Evolutionary conservation across 2,329 filamentous ascomycete species (phyloP).

Genomic region (Triangularia setosa): DNA sequence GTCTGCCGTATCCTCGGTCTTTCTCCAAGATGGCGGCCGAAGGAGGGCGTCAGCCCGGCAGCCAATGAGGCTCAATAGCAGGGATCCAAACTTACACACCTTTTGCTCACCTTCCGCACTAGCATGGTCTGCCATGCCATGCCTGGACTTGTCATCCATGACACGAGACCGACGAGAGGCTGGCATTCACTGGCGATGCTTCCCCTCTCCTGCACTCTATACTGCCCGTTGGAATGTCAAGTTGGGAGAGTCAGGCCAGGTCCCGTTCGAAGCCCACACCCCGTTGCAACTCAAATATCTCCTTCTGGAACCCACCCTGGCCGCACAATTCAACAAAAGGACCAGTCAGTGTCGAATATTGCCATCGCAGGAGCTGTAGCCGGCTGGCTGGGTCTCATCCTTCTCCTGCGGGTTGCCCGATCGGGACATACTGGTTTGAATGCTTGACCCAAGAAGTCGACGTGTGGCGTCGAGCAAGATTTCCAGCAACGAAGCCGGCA

Average conservation of each 20-base stretch:
- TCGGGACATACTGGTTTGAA: conserved; percentile 15
- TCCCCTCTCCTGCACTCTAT: conserved; percentile 20
- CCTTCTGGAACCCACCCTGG: conserved; percentile 10
- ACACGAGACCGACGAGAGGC: conserved; percentile 19
- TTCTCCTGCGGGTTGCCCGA: conserved; percentile 22
- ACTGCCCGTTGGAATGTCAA: conserved; percentile 20
- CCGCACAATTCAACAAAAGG: conserved; percentile 3
- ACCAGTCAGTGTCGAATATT: not conserved
- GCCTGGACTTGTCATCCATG: conserved; percentile 19
- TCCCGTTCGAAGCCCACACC: no score
- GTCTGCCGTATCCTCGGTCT: conserved; percentile 15
- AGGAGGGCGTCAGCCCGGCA: conserved; percentile 22
- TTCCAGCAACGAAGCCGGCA: conserved; percentile 11
- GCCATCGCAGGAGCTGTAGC: not conserved
- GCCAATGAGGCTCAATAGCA: conserved; percentile 29
- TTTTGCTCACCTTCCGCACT: conserved; percentile 28
- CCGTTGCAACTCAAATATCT: conserved; percentile 9
- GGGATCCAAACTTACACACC: conserved; percentile 27
- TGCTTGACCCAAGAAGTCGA: conserved; percentile 9
- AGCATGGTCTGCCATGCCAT: conserved; percentile 21
- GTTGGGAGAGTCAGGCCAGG: not conserved
- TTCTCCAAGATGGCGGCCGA: conserved; percentile 24
- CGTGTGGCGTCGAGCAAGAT: conserved; percentile 14
- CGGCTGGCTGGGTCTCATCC: conserved; percentile 4
- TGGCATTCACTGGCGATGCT: conserved; percentile 16